Evolutionary conservation across 2,329 filamentous ascomycete genomes (phyloP).

Genomic region (Aureobasidium uvarum): DNA sequence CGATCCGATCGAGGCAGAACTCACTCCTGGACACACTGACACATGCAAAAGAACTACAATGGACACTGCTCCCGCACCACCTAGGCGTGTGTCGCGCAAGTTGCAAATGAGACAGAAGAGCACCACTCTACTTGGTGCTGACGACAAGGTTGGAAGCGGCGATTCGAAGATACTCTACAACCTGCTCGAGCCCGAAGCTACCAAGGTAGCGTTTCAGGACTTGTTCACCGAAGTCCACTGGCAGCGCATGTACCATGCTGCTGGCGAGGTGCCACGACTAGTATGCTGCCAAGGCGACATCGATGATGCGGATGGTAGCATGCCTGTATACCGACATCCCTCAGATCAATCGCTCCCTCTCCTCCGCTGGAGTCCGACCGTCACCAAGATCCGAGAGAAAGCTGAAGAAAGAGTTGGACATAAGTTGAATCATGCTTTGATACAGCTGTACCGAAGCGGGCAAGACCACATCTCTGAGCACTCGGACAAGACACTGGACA

Average conservation of each 20-base stretch:
- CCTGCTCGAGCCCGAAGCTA: constrained; percentile 57
- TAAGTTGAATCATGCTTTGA: constrained; percentile 82
- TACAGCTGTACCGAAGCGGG: constrained; percentile 88
- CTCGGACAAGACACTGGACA: constrained; percentile 94
- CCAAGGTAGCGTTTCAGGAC: constrained; percentile 63
- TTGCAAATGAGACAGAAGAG: constrained; percentile 3
- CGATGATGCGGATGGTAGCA: constrained; percentile 67
- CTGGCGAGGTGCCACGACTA: constrained; percentile 84
- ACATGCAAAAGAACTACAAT: background rate
- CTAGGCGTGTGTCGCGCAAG: constrained; percentile 13
- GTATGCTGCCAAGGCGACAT: constrained; percentile 83
- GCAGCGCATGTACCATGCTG: constrained; percentile 90
- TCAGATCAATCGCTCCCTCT: constrained; percentile 82
- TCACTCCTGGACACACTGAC: background rate
- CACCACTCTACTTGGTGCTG: constrained; percentile 43
- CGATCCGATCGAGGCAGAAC: background rate
- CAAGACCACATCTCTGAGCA: constrained; percentile 94
- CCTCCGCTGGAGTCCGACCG: constrained; percentile 69
- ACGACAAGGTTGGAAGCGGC: constrained; percentile 61
- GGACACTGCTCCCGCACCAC: background rate
- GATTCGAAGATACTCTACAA: constrained; percentile 74
- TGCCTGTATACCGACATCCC: constrained; percentile 93
- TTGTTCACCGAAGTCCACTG: constrained; percentile 75
- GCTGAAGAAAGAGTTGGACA: constrained; percentile 76
- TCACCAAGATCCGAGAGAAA: constrained; percentile 64